Evolutionary conservation across 257 asterid genomes (phyloP), one percentile per base, ranked within the genome.

Genomic region (Nicotiana benthamiana): DNA sequence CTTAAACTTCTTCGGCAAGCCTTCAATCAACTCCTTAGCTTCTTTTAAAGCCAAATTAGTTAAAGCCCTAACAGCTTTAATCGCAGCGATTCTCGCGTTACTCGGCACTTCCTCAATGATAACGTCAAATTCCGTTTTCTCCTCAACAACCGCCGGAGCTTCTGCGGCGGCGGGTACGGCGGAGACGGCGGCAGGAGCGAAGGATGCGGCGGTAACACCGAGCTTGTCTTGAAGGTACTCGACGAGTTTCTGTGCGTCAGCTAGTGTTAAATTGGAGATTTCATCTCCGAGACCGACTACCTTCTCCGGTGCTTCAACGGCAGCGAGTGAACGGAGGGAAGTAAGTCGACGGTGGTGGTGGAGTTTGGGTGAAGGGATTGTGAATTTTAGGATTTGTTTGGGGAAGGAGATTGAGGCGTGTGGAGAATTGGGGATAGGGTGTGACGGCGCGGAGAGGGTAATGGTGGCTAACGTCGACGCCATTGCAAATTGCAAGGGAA

Each of bases 211-310:
- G 76, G 98, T 82, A 78, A 95, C 98, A 20, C 98, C 98, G 83
- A 95, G 90, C 91, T 93, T 95, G 86, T 93, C 98, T 84, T 93
- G 97, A 80, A 95, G 97, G 78, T 93, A 95, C 86, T 95, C 98
- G 32, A 95, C 98, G 76, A 95, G 98, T 70, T 91, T 95, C 88
- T 95, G 98, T 1, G 98, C 98, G 53, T 92, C 97, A 61, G 96
- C 88, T 18, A 94, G 91, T 62, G 98, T 88, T 4, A 94, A 88
- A 82, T 75, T 84, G 18, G 98, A 93, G 80, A 94, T 91, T 86
- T 94, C 92, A 89, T 94, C 91, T 3, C 96, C 97, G 62, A 94
- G 91, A 9, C 83, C 86, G 70, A 93, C 89, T 70, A 94, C 96
- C 13, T 92, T 92, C 51, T 93, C 97, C 0, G 98, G 97, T 1